A percentile compares a stretch with the other conserved stretches of the same genome.
phyloP scores from a whole-genome alignment of 495 filamentous ascomycete species.

The Poronia punctata region DNA sequence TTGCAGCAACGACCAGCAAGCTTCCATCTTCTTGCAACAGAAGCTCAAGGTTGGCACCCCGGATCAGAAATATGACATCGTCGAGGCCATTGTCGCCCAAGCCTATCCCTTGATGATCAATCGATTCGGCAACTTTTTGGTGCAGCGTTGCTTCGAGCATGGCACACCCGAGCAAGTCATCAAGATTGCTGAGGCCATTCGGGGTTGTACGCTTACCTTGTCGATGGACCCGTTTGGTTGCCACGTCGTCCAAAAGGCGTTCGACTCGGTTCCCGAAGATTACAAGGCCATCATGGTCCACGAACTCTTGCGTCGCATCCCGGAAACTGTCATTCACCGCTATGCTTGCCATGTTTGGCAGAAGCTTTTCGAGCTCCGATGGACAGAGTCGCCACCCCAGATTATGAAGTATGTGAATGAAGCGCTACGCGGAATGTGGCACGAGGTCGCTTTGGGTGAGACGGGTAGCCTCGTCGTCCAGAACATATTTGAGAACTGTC shows the following conservation, averaged over 20 bases:
- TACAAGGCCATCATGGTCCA: slow-evolving; percentile 98
- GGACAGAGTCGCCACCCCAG: slow-evolving; percentile 89
- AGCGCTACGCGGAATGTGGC: slow-evolving; percentile 93
- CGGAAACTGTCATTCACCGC: slow-evolving; percentile 95
- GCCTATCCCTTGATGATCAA: slow-evolving; percentile 97
- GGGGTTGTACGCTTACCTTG: slow-evolving; percentile 86
- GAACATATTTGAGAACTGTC: slow-evolving; percentile 98
- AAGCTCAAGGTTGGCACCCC: slow-evolving; percentile 95
- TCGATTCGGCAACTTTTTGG: slow-evolving; percentile 95
- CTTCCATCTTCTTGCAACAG: slow-evolving; percentile 96
- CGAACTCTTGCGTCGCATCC: slow-evolving; percentile 89
- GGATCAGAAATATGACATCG: slow-evolving; percentile 95
- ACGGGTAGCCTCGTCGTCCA: slow-evolving; percentile 97
- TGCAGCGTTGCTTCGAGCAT: slow-evolving; percentile 98
- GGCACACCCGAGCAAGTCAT: slow-evolving; percentile 92
- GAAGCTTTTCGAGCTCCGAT: slow-evolving; percentile 97
- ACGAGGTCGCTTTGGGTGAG: slow-evolving; percentile 93
- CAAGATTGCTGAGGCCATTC: slow-evolving; percentile 89
- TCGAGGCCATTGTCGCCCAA: slow-evolving; percentile 91
- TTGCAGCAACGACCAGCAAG: slow-evolving; percentile 97
- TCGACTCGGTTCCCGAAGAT: slow-evolving; percentile 93
- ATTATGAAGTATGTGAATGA: slow-evolving; percentile 99
- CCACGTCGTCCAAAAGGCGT: slow-evolving; percentile 97
- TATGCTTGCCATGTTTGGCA: slow-evolving; percentile 99
- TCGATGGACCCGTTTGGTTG: slow-evolving; percentile 99